Percentiles rank a stretch among this genome's conserved stretches.
These are phyloP conservation scores for Darksidea phi DNA, from an alignment of 495 filamentous ascomycete species.

Conservation along the genomic window DNA sequence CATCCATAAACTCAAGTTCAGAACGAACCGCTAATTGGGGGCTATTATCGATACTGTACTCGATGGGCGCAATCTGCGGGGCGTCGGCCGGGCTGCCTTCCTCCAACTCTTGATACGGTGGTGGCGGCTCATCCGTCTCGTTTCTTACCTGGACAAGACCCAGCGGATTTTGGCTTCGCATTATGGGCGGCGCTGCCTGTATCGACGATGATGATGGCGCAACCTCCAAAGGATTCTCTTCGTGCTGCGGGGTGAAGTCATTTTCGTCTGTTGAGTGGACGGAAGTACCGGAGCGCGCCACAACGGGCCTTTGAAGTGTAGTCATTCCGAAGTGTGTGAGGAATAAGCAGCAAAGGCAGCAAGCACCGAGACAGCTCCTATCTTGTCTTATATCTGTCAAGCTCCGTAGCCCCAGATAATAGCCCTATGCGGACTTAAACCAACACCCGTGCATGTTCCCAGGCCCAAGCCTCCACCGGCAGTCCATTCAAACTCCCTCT, in stretches of 20 bases:
- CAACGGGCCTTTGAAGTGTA: slow-evolving; percentile 6
- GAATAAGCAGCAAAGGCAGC: too few relatives aligned
- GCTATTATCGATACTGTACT: slow-evolving; percentile 31
- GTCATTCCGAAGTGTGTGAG: too few relatives aligned
- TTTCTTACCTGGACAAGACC: background rate
- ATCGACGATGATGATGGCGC: slow-evolving; percentile 8
- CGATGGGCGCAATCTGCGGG: slow-evolving; percentile 24
- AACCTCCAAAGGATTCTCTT: slow-evolving; percentile 25
- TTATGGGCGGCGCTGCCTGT: background rate
- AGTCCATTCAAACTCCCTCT: too few relatives aligned
- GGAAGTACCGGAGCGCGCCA: slow-evolving; percentile 16
- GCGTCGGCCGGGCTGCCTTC: too few relatives aligned
- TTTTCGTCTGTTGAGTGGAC: slow-evolving; percentile 10
- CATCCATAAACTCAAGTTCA: slow-evolving; percentile 8
- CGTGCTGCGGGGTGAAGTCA: slow-evolving; percentile 6
- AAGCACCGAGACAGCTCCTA: background rate
- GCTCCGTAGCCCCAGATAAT: too few relatives aligned
- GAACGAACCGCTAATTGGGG: slow-evolving; percentile 17
- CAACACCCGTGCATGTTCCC: too few relatives aligned
- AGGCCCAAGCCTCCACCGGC: too few relatives aligned
- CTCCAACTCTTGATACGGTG: slow-evolving; percentile 24
- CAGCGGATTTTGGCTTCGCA: slow-evolving; percentile 2
- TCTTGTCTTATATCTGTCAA: background rate
- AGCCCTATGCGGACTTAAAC: too few relatives aligned
- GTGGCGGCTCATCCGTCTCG: slow-evolving; percentile 26